phyloP scores from a whole-genome alignment of 1,139 yeast genomes.

The Chernovozyma aurita region DNA sequence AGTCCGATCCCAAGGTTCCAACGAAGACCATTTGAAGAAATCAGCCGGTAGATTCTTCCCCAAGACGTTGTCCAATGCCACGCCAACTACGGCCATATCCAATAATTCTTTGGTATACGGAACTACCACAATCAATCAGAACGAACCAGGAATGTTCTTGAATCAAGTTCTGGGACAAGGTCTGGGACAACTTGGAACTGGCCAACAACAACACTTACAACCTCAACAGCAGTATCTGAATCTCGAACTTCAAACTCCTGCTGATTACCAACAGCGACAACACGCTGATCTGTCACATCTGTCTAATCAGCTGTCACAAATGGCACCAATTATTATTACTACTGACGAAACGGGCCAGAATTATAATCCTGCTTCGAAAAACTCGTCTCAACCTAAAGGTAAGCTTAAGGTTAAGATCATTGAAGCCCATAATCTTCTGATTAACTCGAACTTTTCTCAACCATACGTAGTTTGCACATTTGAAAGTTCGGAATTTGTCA shows the following conservation, averaged over 20 bases:
- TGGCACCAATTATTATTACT: constrained; percentile 36
- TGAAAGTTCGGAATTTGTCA: constrained; percentile 86
- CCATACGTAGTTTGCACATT: constrained; percentile 94
- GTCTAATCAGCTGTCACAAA: constrained; percentile 8
- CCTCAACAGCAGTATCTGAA: constrained; percentile 8
- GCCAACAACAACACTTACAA: constrained; percentile 9
- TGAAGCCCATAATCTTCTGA: constrained; percentile 68
- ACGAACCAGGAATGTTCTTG: constrained; percentile 19
- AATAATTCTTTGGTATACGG: constrained; percentile 65
- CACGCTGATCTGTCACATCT: constrained; percentile 8
- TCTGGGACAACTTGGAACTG: constrained; percentile 11
- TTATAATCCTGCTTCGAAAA: constrained; percentile 21
- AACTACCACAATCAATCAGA: constrained; percentile 43
- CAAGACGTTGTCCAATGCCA: constrained; percentile 29
- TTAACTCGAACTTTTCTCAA: constrained; percentile 50
- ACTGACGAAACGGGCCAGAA: constrained; percentile 45
- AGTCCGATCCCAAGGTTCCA: too few relatives aligned
- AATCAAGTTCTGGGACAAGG: constrained; percentile 8
- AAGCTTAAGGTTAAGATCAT: constrained; percentile 75
- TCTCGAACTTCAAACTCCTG: constrained; percentile 9
- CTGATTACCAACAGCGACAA: constrained; percentile 3
- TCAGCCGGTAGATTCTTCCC: constrained; percentile 22
- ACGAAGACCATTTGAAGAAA: neutral
- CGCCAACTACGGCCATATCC: constrained; percentile 67
- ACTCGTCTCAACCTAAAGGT: constrained; percentile 61